Evolutionary conservation across 2,329 filamentous ascomycete genomes (phyloP), one percentile per base, ranked within the genome.

Genomic region (Arthrobotrys sphaeroides): DNA sequence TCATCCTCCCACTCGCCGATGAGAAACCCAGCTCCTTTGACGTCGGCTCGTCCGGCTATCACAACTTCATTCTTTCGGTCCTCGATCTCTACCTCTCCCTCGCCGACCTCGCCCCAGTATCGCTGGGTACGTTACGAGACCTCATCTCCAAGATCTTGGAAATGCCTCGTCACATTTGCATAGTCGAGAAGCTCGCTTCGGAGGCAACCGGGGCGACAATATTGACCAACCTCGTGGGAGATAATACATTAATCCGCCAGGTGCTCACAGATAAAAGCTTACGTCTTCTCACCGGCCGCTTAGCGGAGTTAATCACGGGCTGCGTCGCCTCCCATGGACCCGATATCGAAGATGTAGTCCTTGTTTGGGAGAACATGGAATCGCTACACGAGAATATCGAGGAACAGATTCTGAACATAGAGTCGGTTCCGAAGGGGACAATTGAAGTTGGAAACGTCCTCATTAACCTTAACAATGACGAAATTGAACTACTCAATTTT

Each of bases 241-340:
- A 28, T 1, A 43, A 45, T 26, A 26, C 43, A 7, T 7, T 51
- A 9, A 42, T 38, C 12, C 13, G 10, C 12, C 43, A 51, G 9
- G 13, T 42, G 0, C 53, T 65, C 20, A 65, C 33, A 10, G 43
- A 31, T 4, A 7, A 2, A 12, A 53, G 60, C 13, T 42, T 65
- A 26, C 45, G 22, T 9, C 31, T 53, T 2, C 43, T 65, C 16
- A 45, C 43, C 2, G 20, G 22, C 5, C 43, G 43, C 18, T 42
- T 65, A 36, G 45, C 45, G 36, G 42, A 42, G 9, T 20, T 65
- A 13, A 51, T 51, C 43, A 53, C 16, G 10, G 12, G 10, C 13
- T 65, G 60, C 20, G 53, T 65, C n/a, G 31, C 45, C 16, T 65
- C 60, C 0, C 60, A 65, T 40, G 60, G 60, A 12, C n/a, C 45